These are phyloP conservation scores for Tuber umbilicatum DNA, from an alignment of 495 filamentous ascomycete species.

Conservation along the genomic window DNA sequence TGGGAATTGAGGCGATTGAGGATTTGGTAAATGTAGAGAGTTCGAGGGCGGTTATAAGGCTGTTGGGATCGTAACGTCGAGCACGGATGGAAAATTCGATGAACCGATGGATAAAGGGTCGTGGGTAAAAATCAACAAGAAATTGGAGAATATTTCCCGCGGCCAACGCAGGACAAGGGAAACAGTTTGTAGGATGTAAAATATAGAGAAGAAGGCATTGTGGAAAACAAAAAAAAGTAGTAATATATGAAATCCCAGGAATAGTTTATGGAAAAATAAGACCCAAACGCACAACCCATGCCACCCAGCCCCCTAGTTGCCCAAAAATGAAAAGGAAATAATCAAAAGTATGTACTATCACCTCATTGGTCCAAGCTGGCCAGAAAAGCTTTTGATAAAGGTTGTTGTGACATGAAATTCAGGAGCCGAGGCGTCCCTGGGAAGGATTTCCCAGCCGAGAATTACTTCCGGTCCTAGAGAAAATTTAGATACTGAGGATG, in stretches of 20 bases:
- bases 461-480: neutral
- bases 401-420: neutral
- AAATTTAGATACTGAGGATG: neutral
- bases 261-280: neutral
- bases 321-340: neutral
- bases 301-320: neutral
- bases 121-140: neutral
- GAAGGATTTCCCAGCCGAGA: neutral
- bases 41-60: neutral
- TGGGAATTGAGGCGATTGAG: neutral
- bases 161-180: neutral
- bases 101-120: neutral
- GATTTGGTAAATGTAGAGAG: neutral
- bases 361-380: neutral
- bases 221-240: neutral
- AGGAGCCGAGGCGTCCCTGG: neutral
- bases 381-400: neutral
- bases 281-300: conserved; percentile 3
- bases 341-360: neutral
- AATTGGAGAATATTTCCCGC: neutral
- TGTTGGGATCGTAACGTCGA: neutral
- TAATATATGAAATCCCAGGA: neutral
- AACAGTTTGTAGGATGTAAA: neutral
- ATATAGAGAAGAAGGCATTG: neutral
- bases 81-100: neutral